A percentile compares a stretch with the other conserved stretches of the same genome.
These are phyloP conservation scores for Solanum clarkiae DNA, from an alignment of 257 asterid genomes.

Conservation along the genomic window DNA sequence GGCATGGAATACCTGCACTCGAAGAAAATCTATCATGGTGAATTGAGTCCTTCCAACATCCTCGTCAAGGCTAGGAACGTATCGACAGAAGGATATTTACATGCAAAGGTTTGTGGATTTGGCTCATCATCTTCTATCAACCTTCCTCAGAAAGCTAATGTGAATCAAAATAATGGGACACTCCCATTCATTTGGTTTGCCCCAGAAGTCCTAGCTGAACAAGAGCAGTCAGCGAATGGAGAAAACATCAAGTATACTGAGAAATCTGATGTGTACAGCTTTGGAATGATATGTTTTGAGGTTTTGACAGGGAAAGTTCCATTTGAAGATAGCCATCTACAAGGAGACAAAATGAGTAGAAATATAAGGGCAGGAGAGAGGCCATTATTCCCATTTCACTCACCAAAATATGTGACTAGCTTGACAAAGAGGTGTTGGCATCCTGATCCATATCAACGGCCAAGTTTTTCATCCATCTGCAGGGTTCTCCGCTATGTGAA, in stretches of 20 bases:
- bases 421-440: constrained; percentile 41
- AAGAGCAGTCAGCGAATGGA: constrained; percentile 17
- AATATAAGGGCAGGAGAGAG: constrained; percentile 84
- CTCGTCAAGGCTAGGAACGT: constrained; percentile 33
- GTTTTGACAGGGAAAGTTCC: constrained; percentile 84
- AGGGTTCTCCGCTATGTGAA: constrained; percentile 58
- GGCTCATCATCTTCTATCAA: constrained; percentile 22
- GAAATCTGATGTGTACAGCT: constrained; percentile 77
- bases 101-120: constrained; percentile 64
- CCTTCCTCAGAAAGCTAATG: constrained; percentile 18
- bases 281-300: constrained; percentile 85
- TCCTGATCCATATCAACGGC: constrained; percentile 25
- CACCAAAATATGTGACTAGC: constrained; percentile 42
- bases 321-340: constrained; percentile 72
- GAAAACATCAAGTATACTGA: constrained; percentile 27
- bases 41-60: constrained; percentile 50
- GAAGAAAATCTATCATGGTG: constrained; percentile 63
- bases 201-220: constrained; percentile 71
- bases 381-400: constrained; percentile 74
- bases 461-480: constrained; percentile 39
- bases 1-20: constrained; percentile 95
- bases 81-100: constrained; percentile 43
- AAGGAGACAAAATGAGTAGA: constrained; percentile 80
- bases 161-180: constrained; percentile 21
- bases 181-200: constrained; percentile 56